phyloP scores from a whole-genome alignment of 306 rosid species.

The Dryas octopetala region DNA sequence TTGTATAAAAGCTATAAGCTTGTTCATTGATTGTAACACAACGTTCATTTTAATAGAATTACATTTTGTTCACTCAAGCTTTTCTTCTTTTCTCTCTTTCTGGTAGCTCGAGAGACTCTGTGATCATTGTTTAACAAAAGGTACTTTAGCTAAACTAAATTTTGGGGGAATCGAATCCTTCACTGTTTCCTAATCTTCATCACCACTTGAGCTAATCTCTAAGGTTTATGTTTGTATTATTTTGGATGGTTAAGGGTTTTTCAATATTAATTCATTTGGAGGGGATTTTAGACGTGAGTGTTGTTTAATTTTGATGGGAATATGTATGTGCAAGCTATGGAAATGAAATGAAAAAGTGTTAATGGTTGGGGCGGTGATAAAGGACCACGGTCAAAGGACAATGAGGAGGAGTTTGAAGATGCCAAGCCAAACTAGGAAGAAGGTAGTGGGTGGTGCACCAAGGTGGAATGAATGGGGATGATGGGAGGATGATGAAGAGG shows the following conservation, averaged over 20 bases:
- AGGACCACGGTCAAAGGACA: conserved; percentile 49
- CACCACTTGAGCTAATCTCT: no score
- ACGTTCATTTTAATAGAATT: no score
- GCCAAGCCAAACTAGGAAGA: conserved; percentile 41
- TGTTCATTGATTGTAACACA: no score
- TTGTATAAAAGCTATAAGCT: no score
- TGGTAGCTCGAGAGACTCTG: no score
- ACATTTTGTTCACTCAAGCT: no score
- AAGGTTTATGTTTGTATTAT: background rate
- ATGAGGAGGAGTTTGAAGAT: conserved; percentile 47
- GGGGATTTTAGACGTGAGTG: conserved; percentile 11
- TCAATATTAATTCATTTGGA: no score
- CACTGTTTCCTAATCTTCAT: no score
- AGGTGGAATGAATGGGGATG: conserved; percentile 33
- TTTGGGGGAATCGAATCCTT: conserved; percentile 6
- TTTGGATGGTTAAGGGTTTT: background rate
- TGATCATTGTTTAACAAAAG: no score
- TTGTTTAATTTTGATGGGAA: conserved; percentile 54
- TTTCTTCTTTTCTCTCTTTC: no score
- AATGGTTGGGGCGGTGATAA: conserved; percentile 34
- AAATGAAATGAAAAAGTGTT: conserved; percentile 48
- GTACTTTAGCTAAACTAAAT: no score
- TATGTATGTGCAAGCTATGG: conserved; percentile 36
- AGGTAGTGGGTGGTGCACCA: conserved; percentile 27
- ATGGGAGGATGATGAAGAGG: conserved; percentile 36